A percentile compares a stretch with the other conserved stretches of the same genome.
phyloP scores from a whole-genome alignment of 116 monocot species.

The Dioscorea cayenensis region DNA sequence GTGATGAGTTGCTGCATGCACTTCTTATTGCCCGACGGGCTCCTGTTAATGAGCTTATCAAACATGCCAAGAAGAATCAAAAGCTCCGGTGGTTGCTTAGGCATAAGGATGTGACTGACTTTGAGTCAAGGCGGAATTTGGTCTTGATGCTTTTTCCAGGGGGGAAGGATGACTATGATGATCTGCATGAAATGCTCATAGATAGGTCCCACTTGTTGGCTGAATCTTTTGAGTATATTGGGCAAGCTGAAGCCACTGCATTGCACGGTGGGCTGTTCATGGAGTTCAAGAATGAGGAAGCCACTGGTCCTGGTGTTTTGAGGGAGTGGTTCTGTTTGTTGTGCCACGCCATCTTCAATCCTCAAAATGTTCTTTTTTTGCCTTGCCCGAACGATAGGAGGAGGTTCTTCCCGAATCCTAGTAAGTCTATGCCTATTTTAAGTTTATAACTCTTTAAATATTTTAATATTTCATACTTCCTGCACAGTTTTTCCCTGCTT shows the following conservation, averaged over 20 bases:
- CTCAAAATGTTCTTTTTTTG: conserved; percentile 66
- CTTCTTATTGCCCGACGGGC: conserved; percentile 26
- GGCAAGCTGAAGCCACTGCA: conserved; percentile 33
- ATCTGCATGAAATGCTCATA: conserved; percentile 85
- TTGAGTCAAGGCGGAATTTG: conserved; percentile 59
- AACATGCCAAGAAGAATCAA: conserved; percentile 31
- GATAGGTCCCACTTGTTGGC: conserved; percentile 62
- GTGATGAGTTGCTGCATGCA: conserved; percentile 28
- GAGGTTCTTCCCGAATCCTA: conserved; percentile 80
- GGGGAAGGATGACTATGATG: conserved; percentile 54
- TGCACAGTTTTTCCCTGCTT: neutral
- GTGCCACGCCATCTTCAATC: conserved; percentile 60
- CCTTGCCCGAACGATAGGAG: conserved; percentile 53
- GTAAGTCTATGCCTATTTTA: conserved; percentile 26
- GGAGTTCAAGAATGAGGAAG: conserved; percentile 93
- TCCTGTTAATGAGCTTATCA: conserved; percentile 53
- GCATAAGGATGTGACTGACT: conserved; percentile 56
- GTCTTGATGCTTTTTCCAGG: conserved; percentile 74
- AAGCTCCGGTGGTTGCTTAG: conserved; percentile 57
- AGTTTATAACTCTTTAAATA: neutral
- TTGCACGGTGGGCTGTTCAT: conserved; percentile 69
- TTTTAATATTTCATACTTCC: neutral
- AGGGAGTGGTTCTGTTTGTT: conserved; percentile 90
- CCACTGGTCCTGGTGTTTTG: conserved; percentile 88
- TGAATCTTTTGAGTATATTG: conserved; percentile 81